Base-by-base conservation (phyloP, 257 asterid genomes). In the Primulina eburnea region DNA sequence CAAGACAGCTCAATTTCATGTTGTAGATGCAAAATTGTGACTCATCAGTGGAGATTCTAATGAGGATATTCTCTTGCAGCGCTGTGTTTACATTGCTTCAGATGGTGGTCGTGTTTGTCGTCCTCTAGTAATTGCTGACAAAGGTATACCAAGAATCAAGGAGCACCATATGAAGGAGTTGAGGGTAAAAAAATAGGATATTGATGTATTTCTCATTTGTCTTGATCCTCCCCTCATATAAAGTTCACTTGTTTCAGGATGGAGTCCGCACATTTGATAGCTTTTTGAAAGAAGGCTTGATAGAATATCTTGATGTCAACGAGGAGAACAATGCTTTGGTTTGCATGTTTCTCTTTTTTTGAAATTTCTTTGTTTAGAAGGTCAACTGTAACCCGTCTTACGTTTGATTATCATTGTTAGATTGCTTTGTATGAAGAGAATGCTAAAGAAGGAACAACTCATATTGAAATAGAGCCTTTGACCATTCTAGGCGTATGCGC, bases 61-160 rank as follows among this genome's bases (percentile, higher is more conserved):
- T 67, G n/a, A 60, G 20, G 53, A 73, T 72, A 35, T 62, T 74
- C 58, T 75, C 59, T 80, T 87, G 85, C 94, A 93, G 97, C 86
- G 80, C 5, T 93, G 92, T 86, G 96, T 90, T 75, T 87, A 93
- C 83, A 87, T 93, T 74, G 97, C 99, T 76, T 93, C 99, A 12
- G 99, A 90, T 84, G 99, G 99, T 63, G 96, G 99, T 21, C 99
- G 99, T 72, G 96, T 93, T 47, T 93, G 99, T 75, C 99, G 99
- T 75, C 99, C 99, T 2, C 86, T 93, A 73, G 96, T 93, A 55
- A 90, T 93, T 74, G 97, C 97, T 72, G 99, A 90, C 73, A 87
- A 85, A 68, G 97, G 99, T 64, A 85, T 90, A 60, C 85, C 99
- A 8, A 89, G 99, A 86, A 89, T 93, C 68, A 90, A 90, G 80